phyloP scores from a whole-genome alignment of 1,284 basidiomycete genomes.

The Ceratobasidium sp. region DNA sequence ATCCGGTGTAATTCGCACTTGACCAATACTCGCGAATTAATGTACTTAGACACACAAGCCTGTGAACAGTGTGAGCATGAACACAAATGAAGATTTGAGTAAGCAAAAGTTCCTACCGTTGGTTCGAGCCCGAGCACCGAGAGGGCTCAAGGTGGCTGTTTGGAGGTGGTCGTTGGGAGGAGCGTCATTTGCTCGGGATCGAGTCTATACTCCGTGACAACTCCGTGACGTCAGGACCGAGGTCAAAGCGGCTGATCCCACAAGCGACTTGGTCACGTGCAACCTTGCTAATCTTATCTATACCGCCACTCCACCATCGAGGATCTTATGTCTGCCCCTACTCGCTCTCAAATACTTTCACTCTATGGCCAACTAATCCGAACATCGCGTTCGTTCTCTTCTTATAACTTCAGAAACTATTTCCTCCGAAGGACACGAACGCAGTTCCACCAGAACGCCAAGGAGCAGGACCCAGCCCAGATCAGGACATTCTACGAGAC shows the following conservation, averaged over 20 bases:
- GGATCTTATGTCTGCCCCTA: constrained; percentile 62
- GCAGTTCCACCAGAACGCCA: constrained; percentile 45
- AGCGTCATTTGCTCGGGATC: constrained; percentile 16
- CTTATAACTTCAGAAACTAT: constrained; percentile 92
- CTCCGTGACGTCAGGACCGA: constrained; percentile 38
- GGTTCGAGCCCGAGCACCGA: background rate
- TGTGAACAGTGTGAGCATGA: background rate
- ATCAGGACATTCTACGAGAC: constrained; percentile 77
- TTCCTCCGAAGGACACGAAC: constrained; percentile 66
- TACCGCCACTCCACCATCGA: constrained; percentile 10
- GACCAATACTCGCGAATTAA: background rate
- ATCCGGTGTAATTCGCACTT: background rate
- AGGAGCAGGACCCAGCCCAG: constrained; percentile 71
- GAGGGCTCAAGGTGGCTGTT: background rate
- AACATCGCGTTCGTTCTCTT: constrained; percentile 84
- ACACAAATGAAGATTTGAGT: background rate
- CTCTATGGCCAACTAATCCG: constrained; percentile 81
- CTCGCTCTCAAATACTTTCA: constrained; percentile 73
- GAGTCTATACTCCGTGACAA: background rate
- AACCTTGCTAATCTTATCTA: background rate
- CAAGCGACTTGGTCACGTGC: constrained; percentile 19
- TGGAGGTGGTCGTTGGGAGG: constrained; percentile 2
- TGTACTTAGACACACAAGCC: background rate
- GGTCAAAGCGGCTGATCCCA: background rate
- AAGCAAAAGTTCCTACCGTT: background rate